phyloP scores from a whole-genome alignment of 768 basidiomycete species.

The Lactarius hatsudake region DNA sequence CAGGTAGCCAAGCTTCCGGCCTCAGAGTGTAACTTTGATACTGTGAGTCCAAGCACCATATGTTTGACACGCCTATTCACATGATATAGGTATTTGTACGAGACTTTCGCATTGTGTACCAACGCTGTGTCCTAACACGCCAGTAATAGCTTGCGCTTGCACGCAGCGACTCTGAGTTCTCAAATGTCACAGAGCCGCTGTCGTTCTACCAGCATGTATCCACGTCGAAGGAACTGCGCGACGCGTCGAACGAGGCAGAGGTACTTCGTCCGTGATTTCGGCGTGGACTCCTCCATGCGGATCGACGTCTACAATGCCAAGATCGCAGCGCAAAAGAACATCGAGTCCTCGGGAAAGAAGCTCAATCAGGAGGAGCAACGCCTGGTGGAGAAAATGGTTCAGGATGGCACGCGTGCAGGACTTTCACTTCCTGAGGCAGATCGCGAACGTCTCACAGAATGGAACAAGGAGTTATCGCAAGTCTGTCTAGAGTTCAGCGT shows the following conservation, averaged over 20 bases:
- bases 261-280: constrained; percentile 66
- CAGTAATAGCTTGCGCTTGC: constrained; percentile 54
- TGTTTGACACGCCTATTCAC: constrained; percentile 32
- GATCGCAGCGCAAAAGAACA: constrained; percentile 63
- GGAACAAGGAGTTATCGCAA: constrained; percentile 78
- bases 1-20: constrained; percentile 55
- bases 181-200: constrained; percentile 54
- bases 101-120: constrained; percentile 28
- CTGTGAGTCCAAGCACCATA: constrained; percentile 43
- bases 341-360: constrained; percentile 54
- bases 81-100: constrained; percentile 62
- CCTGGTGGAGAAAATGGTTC: constrained; percentile 77
- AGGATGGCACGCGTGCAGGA: constrained; percentile 79
- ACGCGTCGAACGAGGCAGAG: constrained; percentile 76
- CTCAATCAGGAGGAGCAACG: constrained; percentile 67
- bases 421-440: constrained; percentile 67
- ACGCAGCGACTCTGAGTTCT: constrained; percentile 53
- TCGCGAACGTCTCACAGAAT: constrained; percentile 49
- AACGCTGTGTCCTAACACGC: constrained; percentile 27
- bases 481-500: constrained; percentile 78
- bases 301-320: constrained; percentile 77
- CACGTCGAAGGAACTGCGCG: constrained; percentile 68
- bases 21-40: constrained; percentile 60
- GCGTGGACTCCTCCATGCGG: constrained; percentile 77
- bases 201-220: constrained; percentile 84